Percentiles rank a stretch among this genome's conserved stretches.
Conservation (phyloP, 192 early-diverging fungal genomes). For the Backusella tarrabulga region DNA sequence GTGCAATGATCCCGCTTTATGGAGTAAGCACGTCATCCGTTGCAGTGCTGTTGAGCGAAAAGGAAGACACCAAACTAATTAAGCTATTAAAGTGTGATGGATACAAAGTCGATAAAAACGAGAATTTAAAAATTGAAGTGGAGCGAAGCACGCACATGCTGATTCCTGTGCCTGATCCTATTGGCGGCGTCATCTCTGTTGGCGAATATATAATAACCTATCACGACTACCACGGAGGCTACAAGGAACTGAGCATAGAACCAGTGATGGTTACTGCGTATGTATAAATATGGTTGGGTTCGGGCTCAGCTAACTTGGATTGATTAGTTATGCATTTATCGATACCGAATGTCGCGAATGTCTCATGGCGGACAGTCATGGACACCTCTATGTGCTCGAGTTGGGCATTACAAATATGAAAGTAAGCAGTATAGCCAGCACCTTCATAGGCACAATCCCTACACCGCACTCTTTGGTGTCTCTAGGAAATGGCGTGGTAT, state of each 20-base stretch:
- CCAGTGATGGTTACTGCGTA: slow-evolving; percentile 49
- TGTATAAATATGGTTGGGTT: neutral
- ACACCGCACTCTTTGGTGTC: slow-evolving; percentile 65
- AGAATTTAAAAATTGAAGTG: slow-evolving; percentile 21
- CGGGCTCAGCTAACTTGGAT: neutral
- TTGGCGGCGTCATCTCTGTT: slow-evolving; percentile 56
- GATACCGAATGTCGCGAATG: slow-evolving; percentile 52
- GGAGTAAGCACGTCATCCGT: slow-evolving; percentile 35
- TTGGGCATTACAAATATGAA: neutral
- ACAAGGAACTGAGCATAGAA: slow-evolving; percentile 39
- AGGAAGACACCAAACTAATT: slow-evolving; percentile 48
- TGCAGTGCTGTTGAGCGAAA: slow-evolving; percentile 60
- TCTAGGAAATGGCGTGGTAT: slow-evolving; percentile 67
- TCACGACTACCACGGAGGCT: slow-evolving; percentile 32
- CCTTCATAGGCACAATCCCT: slow-evolving; percentile 36
- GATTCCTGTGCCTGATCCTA: slow-evolving; percentile 57
- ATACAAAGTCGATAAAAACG: neutral
- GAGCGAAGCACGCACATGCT: slow-evolving; percentile 47
- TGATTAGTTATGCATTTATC: slow-evolving; percentile 45
- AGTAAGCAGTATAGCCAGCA: slow-evolving; percentile 27
- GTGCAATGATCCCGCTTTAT: slow-evolving; percentile 50
- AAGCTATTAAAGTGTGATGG: slow-evolving; percentile 57
- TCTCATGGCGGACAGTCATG: slow-evolving; percentile 69
- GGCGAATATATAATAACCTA: slow-evolving; percentile 58
- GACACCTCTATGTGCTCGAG: slow-evolving; percentile 58